Evolutionary conservation across 306 rosid genomes (phyloP), one percentile per base, ranked within the genome.

Genomic region (Quercus variabilis): DNA sequence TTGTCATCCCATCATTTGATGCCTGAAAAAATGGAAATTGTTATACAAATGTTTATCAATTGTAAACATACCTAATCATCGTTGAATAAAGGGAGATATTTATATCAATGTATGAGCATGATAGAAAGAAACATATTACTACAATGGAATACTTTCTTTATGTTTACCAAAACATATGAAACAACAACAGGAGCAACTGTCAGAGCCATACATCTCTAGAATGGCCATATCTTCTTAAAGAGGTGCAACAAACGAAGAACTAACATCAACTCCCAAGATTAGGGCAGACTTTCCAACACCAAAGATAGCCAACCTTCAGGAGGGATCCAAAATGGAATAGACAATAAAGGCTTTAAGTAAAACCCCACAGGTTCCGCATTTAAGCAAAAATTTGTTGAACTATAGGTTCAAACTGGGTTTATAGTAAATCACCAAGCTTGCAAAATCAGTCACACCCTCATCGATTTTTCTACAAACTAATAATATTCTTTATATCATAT

Each of bases 1-100:
- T 74, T 78, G 78, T 49, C 80, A 80, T 68, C 69, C 77, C 80
- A 75, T 88, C 87, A 78, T 77, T 87, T 84, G 81, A 88, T 55
- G 71, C 80, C 89, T 83, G 89, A 35, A 67, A 80, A 75, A 58
- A 74, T 56, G 68, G 57, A 28, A 86, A 55, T 11, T 1, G 62
- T 57, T 59, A 70, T 78, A 43, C 30, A 41, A 11, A 49, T 7
- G 10, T 20, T 49, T 30, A 31, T 19, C 4, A 4, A 3, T 55
- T 18, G 55, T 49, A 55, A 67, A 64, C 10, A 41, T 62, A 69
- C 60, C 23, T 4, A 56, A 59, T 49, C 43, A 79, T 18, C 38
- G 62, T 30, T 64, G 20, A 64, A 64, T 64, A 15, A 30, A 64
- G 7, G 8, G 18, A 28, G 26, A 62, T 13, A 15, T 18, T 60